Evolutionary conservation across 108 stramenopile genomes (phyloP), one percentile per base, ranked within the genome.

Genomic region (Pseudonitzschia multiseries): DNA sequence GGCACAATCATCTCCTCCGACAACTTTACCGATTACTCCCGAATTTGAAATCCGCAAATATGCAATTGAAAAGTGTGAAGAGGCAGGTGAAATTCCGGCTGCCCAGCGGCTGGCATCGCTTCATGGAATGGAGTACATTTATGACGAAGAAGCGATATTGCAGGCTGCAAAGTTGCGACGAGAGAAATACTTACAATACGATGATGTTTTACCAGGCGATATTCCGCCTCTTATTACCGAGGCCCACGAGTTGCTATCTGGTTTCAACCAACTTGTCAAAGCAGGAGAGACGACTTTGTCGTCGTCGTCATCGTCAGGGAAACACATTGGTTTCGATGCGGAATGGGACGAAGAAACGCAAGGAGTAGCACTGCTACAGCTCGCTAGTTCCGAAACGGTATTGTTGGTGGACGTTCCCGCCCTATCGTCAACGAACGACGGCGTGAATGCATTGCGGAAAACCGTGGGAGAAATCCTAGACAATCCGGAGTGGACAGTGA

Each of bases 381-480:
- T 92, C 5, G 73, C 87, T 20, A 78, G 71, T 21, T 52, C 62
- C n/a, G 63, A 81, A 26, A 18, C 51, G n/a, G 77, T 78, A 21
- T n/a, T 92, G 54, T 69, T 92, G 24, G 41, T 92, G 56, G 91
- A 92, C 65, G 83, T 92, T 70, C 86, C 87, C 27, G 82, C 86
- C 12, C 78, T 92, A 21, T 72, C 78, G 15, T 44, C 77, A 18
- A 85, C 87, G 2, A 59, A 41, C 26, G 86, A 84, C 31, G 91
- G 91, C 3, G 79, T 77, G 24, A 67, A 78, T 50, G 87, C 87
- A 18, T 74, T 92, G 28, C 53, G 64, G 57, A 52, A 70, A 21
- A 87, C 88, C 0, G 80, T 88, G 9, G 91, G 91, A 41, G 50
- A 61, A 17, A 46, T 89, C 13, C 84, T 91, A 40, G 70, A 83